Evolutionary conservation across 805 yeast genomes (phyloP).

Genomic region (Ogataea pilisensis): DNA sequence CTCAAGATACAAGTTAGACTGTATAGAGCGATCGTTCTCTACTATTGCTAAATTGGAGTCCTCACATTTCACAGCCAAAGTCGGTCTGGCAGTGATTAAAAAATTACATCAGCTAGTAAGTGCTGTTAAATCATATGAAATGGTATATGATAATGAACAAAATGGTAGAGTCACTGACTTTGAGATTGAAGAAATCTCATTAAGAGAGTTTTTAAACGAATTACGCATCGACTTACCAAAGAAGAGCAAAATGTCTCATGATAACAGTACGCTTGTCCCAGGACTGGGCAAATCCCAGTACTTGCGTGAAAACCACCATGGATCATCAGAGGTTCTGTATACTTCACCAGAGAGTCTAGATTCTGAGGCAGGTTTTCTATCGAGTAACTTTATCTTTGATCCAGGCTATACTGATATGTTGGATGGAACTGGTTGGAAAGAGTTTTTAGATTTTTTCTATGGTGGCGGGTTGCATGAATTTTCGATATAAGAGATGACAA

Average conservation of each 20-base stretch:
- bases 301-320: background rate
- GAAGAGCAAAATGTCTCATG: background rate
- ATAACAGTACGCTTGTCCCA: background rate
- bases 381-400: background rate
- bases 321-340: background rate
- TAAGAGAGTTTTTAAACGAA: slow-evolving; percentile 9
- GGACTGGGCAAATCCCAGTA: background rate
- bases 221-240: slow-evolving; percentile 8
- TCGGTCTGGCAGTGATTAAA: slow-evolving; percentile 6
- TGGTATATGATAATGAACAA: background rate
- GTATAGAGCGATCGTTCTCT: slow-evolving; percentile 1
- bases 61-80: slow-evolving; percentile 6
- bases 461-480: slow-evolving; percentile 6
- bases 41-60: slow-evolving; percentile 1
- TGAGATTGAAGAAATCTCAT: slow-evolving; percentile 3
- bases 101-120: slow-evolving; percentile 5
- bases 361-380: background rate
- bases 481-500: background rate
- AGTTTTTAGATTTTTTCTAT: slow-evolving; percentile 23
- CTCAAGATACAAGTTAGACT: slow-evolving; percentile 8
- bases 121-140: slow-evolving; percentile 2
- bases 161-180: background rate
- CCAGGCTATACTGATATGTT: slow-evolving; percentile 6
- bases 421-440: slow-evolving; percentile 26
- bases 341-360: background rate